Base-by-base conservation (phyloP, 352 stramenopile genomes). In the Globisporangium uncinulatum region DNA sequence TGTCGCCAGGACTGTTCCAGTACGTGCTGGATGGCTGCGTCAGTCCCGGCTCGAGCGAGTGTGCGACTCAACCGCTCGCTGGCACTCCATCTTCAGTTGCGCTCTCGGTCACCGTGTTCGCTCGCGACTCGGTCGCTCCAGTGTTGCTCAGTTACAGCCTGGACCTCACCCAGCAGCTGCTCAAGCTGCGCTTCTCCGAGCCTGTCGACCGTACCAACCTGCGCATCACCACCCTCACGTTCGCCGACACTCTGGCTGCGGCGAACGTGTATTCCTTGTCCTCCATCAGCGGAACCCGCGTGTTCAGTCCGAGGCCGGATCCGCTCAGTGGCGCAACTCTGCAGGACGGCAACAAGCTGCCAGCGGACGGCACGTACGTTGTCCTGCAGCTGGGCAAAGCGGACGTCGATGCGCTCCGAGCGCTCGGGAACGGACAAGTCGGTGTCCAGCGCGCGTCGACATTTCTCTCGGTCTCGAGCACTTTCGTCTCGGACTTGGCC, bases 171-270 rank as follows among this genome's bases (percentile, higher is more conserved):
- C 65, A 73, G 9, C 61, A 66, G 52, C 57, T 91, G 11, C 19
- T 91, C 8, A 87, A 86, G 51, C 51, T 93, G 15, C 76, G 65
- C 36, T 91, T 93, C 62, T 87, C 77, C 0, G 76, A 93, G 52
- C 67, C 80, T 1, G 74, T 93, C 31, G 51, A 91, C 49, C 67
- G 59, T 20, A 32, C 55, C 4, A 76, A 41, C 1, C 51, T 82
- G 4, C 55, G 62, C 6, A 61, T 87, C 36, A 61, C 74, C 1
- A 54, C 65, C 0, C 41, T 93, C 0, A 53, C 60, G 4, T 67
- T 93, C 37, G 74, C 77, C 0, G 72, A 89, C 21, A 74, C 70
- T 5, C 46, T 59, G 2, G 54, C 32, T 1, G 70, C 56, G 8
- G 61, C 69, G 0, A 63, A 83, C 31, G 19, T 70, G n/a, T 76